A percentile compares a stretch with the other conserved stretches of the same genome.
Evolutionary conservation across 2,329 filamentous ascomycete genomes (phyloP).

Genomic region (Pseudogymnoascus sp.): DNA sequence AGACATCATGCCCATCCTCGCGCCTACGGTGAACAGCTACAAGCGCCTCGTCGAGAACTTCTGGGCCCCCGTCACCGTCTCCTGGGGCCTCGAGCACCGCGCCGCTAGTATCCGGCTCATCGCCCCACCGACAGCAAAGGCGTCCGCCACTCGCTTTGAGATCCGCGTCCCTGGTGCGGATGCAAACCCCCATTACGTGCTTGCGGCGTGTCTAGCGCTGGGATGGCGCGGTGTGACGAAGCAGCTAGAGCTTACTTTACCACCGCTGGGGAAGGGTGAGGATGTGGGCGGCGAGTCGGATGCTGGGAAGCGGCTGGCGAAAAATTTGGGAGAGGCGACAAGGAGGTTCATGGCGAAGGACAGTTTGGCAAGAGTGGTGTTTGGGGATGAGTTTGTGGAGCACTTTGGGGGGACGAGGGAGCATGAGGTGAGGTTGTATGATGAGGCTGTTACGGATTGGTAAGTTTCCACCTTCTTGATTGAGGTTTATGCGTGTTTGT

Average conservation of each 20-base stretch:
- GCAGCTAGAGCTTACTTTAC: constrained; percentile 75
- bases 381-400: constrained; percentile 93
- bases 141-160: constrained; percentile 86
- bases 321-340: constrained; percentile 78
- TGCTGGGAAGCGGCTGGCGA: constrained; percentile 71
- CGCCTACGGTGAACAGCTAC: constrained; percentile 95
- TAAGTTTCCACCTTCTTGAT: constrained; percentile 42
- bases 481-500: background rate
- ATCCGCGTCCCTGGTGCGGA: constrained; percentile 92
- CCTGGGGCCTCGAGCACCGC: constrained; percentile 93
- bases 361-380: constrained; percentile 86
- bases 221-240: constrained; percentile 91
- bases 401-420: constrained; percentile 89
- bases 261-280: constrained; percentile 79
- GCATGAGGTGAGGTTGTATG: constrained; percentile 85
- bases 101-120: constrained; percentile 88
- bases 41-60: constrained; percentile 98
- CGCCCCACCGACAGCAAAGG: constrained; percentile 75
- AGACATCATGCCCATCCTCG: constrained; percentile 91
- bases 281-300: constrained; percentile 69
- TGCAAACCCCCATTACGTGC: constrained; percentile 79
- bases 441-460: constrained; percentile 97
- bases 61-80: constrained; percentile 96
- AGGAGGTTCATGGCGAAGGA: constrained; percentile 67
- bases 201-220: constrained; percentile 78